Base-by-base conservation (phyloP, 1,284 basidiomycete genomes). In the Inonotus obliquus region DNA sequence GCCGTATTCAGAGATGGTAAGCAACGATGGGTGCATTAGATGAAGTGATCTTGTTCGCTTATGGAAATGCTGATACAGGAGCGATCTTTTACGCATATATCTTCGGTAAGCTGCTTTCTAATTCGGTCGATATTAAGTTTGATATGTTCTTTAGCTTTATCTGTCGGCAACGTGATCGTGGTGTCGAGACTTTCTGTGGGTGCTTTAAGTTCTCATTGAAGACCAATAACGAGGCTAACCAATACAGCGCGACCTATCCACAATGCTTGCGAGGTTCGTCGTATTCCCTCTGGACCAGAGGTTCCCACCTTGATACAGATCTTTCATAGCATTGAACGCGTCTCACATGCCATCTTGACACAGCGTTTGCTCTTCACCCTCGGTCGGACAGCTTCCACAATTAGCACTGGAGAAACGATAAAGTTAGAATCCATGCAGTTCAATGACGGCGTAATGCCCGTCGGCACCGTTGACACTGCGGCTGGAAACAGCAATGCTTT, bases 1-100 rank as follows among this genome's bases (percentile, higher is more conserved):
- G 57, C 47, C 5, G 27, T 59, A 32, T 59, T 51, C 48, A 35
- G 49, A 27, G 29, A 53, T 38, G 57, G 57, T 59, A 14, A 9
- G 57, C 37, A 5, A 21, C n/a, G 19, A 14, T 11, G n/a, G 17
- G 57, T 19, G 14, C 14, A 25, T 10, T 14, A 10, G 45, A 11
- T 23, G 2, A 14, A 19, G n/a, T 29, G 32, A 9, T 23, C 7
- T 21, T 1, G 10, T 59, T 52, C 2, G 39, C 19, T 4, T n/a
- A 17, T 27, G 4, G 32, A 29, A 17, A 27, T 37, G n/a, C 17
- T 17, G 27, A 29, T 6, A 17, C 21, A 59, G 57, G 57, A 10
- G 27, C 49, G n/a, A 38, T 59, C 27, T 59, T 59, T 35, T 59
- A 52, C n/a, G 37, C 52, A 19, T 59, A 59, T 21, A 39, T 52